Percentiles rank a stretch among this genome's conserved stretches.
phyloP scores from a whole-genome alignment of 148 eudicot species.

The Limonium bicolor region DNA sequence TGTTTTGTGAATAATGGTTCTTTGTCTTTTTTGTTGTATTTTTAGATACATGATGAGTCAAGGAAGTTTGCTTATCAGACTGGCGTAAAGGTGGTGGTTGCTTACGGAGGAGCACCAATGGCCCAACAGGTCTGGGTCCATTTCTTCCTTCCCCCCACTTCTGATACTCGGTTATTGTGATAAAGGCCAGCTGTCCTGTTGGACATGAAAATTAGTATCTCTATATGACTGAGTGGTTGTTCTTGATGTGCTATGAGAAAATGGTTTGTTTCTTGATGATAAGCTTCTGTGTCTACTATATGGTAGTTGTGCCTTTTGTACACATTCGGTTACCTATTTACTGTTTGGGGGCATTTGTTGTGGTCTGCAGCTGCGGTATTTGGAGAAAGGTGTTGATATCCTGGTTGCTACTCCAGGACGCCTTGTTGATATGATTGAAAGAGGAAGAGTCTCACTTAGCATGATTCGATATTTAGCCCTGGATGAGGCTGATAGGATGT shows the following conservation, averaged over 20 bases:
- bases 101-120: slow-evolving; percentile 83
- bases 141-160: too few relatives aligned
- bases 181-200: too few relatives aligned
- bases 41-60: slow-evolving; percentile 65
- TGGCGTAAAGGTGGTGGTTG: slow-evolving; percentile 67
- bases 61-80: slow-evolving; percentile 68
- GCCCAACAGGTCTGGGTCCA: slow-evolving; percentile 30
- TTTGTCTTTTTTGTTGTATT: not conserved
- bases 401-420: slow-evolving; percentile 93
- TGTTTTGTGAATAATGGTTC: not conserved
- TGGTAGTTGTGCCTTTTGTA: too few relatives aligned
- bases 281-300: too few relatives aligned
- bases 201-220: too few relatives aligned
- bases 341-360: too few relatives aligned
- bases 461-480: slow-evolving; percentile 55
- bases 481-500: slow-evolving; percentile 92
- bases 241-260: too few relatives aligned
- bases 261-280: too few relatives aligned
- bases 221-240: too few relatives aligned
- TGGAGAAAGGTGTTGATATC: slow-evolving; percentile 79
- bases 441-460: slow-evolving; percentile 44
- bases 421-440: slow-evolving; percentile 68
- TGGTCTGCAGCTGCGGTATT: slow-evolving; percentile 29
- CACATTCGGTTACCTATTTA: too few relatives aligned
- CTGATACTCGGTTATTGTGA: too few relatives aligned